A percentile compares a stretch with the other conserved stretches of the same genome.
Conservation (phyloP, 495 filamentous ascomycete species). For the Neurospora sublineolata region DNA sequence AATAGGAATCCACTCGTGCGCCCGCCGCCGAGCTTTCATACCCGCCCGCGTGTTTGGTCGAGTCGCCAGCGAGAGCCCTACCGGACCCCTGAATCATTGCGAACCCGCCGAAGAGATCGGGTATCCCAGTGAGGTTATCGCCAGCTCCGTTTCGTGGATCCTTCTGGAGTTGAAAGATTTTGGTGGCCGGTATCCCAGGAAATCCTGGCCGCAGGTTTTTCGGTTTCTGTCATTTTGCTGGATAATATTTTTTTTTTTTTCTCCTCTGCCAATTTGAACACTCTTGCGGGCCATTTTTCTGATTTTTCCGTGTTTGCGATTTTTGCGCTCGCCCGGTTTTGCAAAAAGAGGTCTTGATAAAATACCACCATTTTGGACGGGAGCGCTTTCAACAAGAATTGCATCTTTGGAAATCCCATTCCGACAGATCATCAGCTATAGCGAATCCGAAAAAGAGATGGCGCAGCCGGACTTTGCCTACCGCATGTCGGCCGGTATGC, state of each 20-base stretch:
- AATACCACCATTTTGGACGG: conserved; percentile 3
- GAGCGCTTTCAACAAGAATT: conserved; percentile 1
- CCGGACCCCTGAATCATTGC: conserved; percentile 6
- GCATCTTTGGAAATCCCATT: conserved; percentile 5
- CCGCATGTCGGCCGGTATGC: conserved; percentile 24
- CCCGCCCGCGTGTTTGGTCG: conserved; percentile 9
- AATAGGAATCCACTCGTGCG: conserved; percentile 1
- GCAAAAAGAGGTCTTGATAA: conserved; percentile 4
- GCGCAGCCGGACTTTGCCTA: conserved; percentile 33
- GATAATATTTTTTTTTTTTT: conserved; percentile 5
- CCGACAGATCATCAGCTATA: neutral
- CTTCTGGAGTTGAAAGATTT: conserved; percentile 15
- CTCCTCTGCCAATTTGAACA: conserved; percentile 5
- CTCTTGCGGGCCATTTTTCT: conserved; percentile 3
- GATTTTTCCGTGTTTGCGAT: conserved; percentile 11
- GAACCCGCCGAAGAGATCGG: conserved; percentile 9
- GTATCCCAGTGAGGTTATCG: conserved; percentile 22
- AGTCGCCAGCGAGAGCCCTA: conserved; percentile 8
- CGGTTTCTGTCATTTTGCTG: conserved; percentile 11
- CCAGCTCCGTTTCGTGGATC: conserved; percentile 20
- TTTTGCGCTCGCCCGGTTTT: conserved; percentile 10
- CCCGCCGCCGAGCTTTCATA: conserved; percentile 9
- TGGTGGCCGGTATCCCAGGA: conserved; percentile 18
- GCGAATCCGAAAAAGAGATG: conserved; percentile 14
- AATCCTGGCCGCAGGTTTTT: conserved; percentile 22